Evolutionary conservation across 1,284 basidiomycete genomes (phyloP).

Genomic region (Takashimella koratensis): DNA sequence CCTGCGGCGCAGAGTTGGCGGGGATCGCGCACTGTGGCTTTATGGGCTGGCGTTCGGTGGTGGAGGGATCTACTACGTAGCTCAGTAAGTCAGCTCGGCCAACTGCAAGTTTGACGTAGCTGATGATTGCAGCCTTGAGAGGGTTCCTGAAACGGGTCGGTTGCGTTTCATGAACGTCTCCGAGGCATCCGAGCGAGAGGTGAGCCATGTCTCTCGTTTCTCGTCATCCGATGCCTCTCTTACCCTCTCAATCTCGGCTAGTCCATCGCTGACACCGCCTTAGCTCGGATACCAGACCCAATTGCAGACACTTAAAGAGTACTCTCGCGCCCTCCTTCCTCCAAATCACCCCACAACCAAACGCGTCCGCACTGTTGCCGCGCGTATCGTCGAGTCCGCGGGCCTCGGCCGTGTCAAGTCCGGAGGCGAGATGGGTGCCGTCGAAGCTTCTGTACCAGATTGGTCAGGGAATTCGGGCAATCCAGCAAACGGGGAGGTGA

Average conservation of each 20-base stretch:
- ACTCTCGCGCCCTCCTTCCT: conserved; percentile 61
- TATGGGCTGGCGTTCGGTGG: conserved; percentile 45
- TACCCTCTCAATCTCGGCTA: too few species aligned
- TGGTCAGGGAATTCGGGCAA: conserved; percentile 27
- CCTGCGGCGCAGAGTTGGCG: conserved; percentile 36
- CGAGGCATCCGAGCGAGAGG: conserved; percentile 57
- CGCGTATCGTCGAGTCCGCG: conserved; percentile 67
- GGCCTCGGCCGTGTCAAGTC: conserved; percentile 62
- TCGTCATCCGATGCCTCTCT: too few species aligned
- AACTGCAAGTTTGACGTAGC: not conserved
- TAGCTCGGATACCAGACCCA: conserved; percentile 50
- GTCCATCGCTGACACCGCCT: too few species aligned
- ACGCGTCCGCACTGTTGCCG: conserved; percentile 67
- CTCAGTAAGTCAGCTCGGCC: conserved; percentile 54
- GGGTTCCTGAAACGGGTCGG: conserved; percentile 75
- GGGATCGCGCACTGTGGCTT: conserved; percentile 39
- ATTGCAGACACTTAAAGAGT: conserved; percentile 57
- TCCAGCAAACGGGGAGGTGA: conserved; percentile 22
- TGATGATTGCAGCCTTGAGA: conserved; percentile 60
- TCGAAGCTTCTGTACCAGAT: conserved; percentile 30
- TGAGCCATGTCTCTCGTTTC: conserved; percentile 22
- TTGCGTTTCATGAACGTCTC: conserved; percentile 78
- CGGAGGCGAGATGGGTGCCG: conserved; percentile 34
- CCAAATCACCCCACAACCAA: conserved; percentile 62
- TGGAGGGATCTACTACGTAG: conserved; percentile 57